Conservation (phyloP, 352 stramenopile species). For the Aphanomyces astaci region DNA sequence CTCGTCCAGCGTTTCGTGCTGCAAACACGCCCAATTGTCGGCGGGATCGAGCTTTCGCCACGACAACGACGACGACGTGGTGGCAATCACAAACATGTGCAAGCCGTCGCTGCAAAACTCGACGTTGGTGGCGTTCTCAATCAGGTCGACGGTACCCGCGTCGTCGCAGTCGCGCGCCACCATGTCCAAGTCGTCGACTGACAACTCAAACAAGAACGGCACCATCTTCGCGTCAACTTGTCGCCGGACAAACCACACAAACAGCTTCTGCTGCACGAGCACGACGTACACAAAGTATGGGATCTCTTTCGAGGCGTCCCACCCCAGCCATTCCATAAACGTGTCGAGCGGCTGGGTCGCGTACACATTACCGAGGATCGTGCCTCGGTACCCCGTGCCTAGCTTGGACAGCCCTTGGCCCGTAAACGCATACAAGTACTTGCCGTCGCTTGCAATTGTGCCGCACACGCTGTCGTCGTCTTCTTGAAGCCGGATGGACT, state of each 20-base stretch:
- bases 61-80: neutral
- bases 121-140: neutral
- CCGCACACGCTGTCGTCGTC: neutral
- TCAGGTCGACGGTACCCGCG: neutral
- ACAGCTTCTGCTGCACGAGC: conserved; percentile 42
- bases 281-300: conserved; percentile 29
- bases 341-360: conserved; percentile 26
- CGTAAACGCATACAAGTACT: conserved; percentile 56
- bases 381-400: conserved; percentile 63
- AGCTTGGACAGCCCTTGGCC: conserved; percentile 45
- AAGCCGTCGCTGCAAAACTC: conserved; percentile 5
- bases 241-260: conserved; percentile 23
- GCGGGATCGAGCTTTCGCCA: neutral
- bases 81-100: neutral
- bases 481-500: conserved; percentile 35
- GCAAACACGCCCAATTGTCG: neutral
- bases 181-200: neutral
- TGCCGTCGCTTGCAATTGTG: conserved; percentile 55
- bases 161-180: neutral
- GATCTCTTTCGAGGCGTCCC: conserved; percentile 25
- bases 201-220: neutral
- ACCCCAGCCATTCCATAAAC: conserved; percentile 24
- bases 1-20: neutral
- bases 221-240: neutral
- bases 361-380: conserved; percentile 63